phyloP scores from a whole-genome alignment of 345 rosid genomes.

The Streptanthus diversifolius region DNA sequence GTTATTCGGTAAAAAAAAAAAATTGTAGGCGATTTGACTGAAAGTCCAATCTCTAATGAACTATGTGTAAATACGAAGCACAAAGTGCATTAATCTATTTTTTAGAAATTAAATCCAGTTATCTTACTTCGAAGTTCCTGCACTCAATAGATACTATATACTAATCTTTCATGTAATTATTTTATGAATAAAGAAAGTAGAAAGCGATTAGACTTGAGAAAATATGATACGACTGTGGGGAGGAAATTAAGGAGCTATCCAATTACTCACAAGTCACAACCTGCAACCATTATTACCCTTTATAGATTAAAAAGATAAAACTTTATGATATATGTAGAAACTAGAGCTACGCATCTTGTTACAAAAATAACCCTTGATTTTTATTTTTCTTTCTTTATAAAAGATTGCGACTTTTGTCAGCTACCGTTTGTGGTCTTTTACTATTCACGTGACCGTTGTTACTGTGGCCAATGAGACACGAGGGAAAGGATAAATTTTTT shows the following conservation, averaged over 20 bases:
- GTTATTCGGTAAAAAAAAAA: background rate
- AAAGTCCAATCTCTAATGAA: background rate
- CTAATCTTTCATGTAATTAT: slow-evolving; percentile 3
- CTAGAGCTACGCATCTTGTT: background rate
- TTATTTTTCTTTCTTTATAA: background rate
- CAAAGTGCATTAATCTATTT: background rate
- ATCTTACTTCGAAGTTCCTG: background rate
- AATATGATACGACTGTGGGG: slow-evolving; percentile 17
- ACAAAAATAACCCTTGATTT: background rate
- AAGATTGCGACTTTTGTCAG: slow-evolving; percentile 28
- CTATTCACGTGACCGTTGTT: slow-evolving; percentile 34
- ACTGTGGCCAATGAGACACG: slow-evolving; percentile 26
- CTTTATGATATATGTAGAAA: slow-evolving; percentile 11
- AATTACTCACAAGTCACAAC: slow-evolving; percentile 25
- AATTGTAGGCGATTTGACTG: background rate
- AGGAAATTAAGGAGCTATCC: slow-evolving; percentile 23
- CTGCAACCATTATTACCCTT: slow-evolving; percentile 32
- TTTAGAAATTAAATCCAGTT: background rate
- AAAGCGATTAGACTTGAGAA: slow-evolving; percentile 26
- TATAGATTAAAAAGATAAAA: slow-evolving; percentile 15
- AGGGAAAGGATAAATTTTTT: background rate
- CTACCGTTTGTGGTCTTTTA: slow-evolving; percentile 26
- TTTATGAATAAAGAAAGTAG: slow-evolving; percentile 15
- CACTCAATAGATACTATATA: background rate
- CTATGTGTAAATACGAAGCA: background rate